Evolutionary conservation across 2,329 filamentous ascomycete genomes (phyloP), one percentile per base, ranked within the genome.

Genomic region (Xylaria sp.): DNA sequence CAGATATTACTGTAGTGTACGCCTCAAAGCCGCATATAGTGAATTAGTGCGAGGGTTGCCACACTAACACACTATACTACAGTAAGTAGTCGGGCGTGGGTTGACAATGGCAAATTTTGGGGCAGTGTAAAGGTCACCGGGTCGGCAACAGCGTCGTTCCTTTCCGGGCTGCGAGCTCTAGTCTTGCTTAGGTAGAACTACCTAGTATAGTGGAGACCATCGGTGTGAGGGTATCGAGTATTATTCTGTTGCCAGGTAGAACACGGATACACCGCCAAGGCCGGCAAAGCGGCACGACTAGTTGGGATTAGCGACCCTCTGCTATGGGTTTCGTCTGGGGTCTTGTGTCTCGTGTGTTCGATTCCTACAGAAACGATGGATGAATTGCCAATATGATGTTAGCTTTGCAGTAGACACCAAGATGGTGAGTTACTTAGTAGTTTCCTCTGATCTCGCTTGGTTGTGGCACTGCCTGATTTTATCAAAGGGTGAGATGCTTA

Each of bases 61-160:
- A 66, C 59, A 27, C 57, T 9, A 44, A n/a, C n/a, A n/a, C n/a
- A n/a, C n/a, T n/a, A n/a, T 35, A 35, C 5, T 35, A 35, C n/a
- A n/a, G n/a, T n/a, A n/a, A n/a, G 32, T 10, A 35, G 13, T 47
- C 42, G 58, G 64, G 64, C 51, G 44, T 25, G 29, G 58, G 23
- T 42, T 37, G 63, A 23, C 35, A 18, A 54, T 59, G 35, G 59
- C 47, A 59, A 40, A 47, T 54, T 53, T 54, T 60, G 54, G 42
- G 65, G 65, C 65, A 27, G 60, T 67, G 65, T 60, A 63, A 53
- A 67, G 13, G 37, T 67, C 65, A 67, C 47, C 16, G 54, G 65
- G n/a, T 59, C n/a, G 44, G 25, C 44, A 44, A 57, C 13, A 18
- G 35, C 35, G 2, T 57, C 13, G 32, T 18, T 18, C 51, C 35